Evolutionary conservation across 345 rosid species (phyloP), one percentile per base, ranked within the genome.

Genomic region (Brassica rapa): DNA sequence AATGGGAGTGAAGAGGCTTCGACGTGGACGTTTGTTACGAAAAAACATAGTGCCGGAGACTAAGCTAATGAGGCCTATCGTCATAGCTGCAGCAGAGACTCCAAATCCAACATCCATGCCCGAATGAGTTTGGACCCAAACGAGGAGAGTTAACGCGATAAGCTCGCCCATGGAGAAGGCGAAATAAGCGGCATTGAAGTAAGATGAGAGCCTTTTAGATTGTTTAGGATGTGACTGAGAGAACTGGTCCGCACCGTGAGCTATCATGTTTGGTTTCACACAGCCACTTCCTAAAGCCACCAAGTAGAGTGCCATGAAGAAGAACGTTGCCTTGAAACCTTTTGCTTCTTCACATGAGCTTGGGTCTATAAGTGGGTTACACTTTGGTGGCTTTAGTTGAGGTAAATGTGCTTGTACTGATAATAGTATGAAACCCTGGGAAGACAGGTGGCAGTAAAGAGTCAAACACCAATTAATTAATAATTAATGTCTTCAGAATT

Each of bases 91-190:
- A 0, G 99, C 99, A 0, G 99, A 95, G 73, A 95, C 91, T 14
- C 98, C 97, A 23, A 95, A 95, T 6, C 99, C 99, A 1, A 95
- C 72, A 64, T 93, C 98, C 99, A 95, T 95, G 6, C 99, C 99
- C 8, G 96, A 90, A 82, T 95, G 97, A 10, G 99, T 95, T 82
- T 95, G 98, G 62, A 95, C 87, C 98, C 98, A 95, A 9, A 95
- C 94, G 2, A 95, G 92, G 43, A 95, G 76, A 4, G 96, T 93
- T 2, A 95, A 83, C 56, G 99, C 99, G 55, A 95, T 62, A 46
- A 95, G 91, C 78, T 95, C 97, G 0, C 99, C 99, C 49, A 89
- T 46, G 33, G 99, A 95, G 81, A 95, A 95, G 67, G 97, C 97
- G 12, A 95, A 90, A 79, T 95, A 95, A 23, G 97, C 98, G 7